Evolutionary conservation across 768 basidiomycete genomes (phyloP).

Genomic region (Harrya chromipes): DNA sequence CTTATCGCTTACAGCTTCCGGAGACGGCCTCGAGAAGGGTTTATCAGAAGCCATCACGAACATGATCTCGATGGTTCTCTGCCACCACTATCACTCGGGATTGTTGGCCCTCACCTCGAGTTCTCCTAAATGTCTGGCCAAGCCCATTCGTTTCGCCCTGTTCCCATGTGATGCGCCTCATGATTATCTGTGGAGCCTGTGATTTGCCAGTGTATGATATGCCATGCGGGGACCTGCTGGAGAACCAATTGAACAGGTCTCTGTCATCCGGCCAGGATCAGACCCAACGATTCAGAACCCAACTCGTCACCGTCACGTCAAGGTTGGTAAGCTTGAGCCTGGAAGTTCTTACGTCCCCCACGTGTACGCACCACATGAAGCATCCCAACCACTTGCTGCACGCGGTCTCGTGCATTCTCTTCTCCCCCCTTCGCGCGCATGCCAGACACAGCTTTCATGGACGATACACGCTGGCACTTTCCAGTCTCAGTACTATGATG

Average conservation of each 20-base stretch:
- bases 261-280: conserved; percentile 2
- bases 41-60: conserved; percentile 14
- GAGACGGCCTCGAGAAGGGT: conserved; percentile 6
- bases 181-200: background rate
- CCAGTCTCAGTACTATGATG: conserved; percentile 1
- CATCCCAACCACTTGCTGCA: conserved; percentile 5
- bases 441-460: conserved; percentile 4
- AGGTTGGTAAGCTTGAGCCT: conserved; percentile 1
- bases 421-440: background rate
- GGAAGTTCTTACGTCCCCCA: conserved; percentile 1
- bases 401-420: conserved; percentile 1
- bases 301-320: background rate
- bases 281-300: conserved; percentile 1
- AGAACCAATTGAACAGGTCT: background rate
- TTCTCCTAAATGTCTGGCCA: background rate
- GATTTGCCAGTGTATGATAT: too few relatives aligned
- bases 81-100: background rate
- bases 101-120: background rate
- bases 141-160: background rate
- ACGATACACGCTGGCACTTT: conserved; percentile 1
- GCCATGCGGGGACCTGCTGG: background rate
- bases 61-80: background rate
- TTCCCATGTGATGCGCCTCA: background rate
- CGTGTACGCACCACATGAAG: conserved; percentile 9
- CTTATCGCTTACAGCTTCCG: conserved; percentile 4